These are phyloP conservation scores for Dactylellina sp. DNA, from an alignment of 2,329 filamentous ascomycete species.

Conservation along the genomic window DNA sequence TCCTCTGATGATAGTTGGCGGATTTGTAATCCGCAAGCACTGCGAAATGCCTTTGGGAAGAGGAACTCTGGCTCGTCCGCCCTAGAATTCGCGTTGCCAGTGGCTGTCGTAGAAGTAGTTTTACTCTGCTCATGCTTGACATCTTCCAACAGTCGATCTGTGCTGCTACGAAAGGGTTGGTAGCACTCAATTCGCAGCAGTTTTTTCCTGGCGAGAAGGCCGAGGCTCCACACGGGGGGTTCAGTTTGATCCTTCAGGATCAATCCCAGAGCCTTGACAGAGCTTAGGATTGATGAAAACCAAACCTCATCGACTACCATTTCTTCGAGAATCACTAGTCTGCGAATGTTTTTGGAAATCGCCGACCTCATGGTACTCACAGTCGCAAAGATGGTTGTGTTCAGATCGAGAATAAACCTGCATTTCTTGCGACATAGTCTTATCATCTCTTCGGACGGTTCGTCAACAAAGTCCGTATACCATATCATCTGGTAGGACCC, in stretches of 20 bases:
- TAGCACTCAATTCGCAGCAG: slow-evolving; percentile 8
- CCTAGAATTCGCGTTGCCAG: not conserved
- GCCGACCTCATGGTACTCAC: slow-evolving; percentile 16
- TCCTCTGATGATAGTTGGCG: slow-evolving; percentile 10
- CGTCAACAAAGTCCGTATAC: slow-evolving; percentile 38
- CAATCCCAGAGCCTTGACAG: slow-evolving; percentile 14
- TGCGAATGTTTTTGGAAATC: slow-evolving; percentile 17
- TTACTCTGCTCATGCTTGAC: not conserved
- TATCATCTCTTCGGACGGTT: slow-evolving; percentile 23
- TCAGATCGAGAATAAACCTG: slow-evolving; percentile 39
- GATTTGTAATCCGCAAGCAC: not conserved
- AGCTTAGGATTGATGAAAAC: not conserved
- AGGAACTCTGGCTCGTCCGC: not conserved
- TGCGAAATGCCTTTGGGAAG: not conserved
- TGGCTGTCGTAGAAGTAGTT: not conserved
- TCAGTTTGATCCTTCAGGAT: slow-evolving; percentile 14
- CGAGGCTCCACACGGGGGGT: slow-evolving; percentile 10
- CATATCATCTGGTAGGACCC: slow-evolving; percentile 30
- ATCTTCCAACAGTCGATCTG: no score
- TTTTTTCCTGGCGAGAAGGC: not conserved
- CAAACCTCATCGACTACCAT: slow-evolving; percentile 17
- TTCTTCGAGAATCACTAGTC: slow-evolving; percentile 2
- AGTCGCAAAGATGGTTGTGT: slow-evolving; percentile 22
- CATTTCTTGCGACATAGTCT: slow-evolving; percentile 23
- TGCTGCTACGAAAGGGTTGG: not conserved